These are phyloP conservation scores for Phaeoacremonium minimum DNA, from an alignment of 2,329 filamentous ascomycete genomes.

Conservation along the genomic window DNA sequence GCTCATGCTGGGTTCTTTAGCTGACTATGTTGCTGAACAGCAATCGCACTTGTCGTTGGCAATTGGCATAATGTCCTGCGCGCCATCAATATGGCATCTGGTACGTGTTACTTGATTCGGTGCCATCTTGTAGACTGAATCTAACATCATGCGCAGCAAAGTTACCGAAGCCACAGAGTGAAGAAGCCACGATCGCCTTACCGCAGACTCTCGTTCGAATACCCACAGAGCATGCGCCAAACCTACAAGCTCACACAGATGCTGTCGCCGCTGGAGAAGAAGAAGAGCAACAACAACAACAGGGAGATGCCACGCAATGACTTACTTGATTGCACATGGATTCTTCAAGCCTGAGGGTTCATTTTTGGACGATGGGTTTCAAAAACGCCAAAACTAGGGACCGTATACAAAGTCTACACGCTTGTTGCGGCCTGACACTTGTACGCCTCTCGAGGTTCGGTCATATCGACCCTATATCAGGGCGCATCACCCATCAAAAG, in stretches of 20 bases:
- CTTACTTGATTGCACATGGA: too few relatives aligned
- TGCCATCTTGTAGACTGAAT: conserved; percentile 3
- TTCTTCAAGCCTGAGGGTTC: too few relatives aligned
- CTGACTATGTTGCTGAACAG: conserved; percentile 37
- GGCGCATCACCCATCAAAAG: too few relatives aligned
- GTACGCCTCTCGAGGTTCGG: too few relatives aligned
- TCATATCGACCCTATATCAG: too few relatives aligned
- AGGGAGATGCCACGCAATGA: too few relatives aligned
- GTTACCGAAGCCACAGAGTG: conserved; percentile 56
- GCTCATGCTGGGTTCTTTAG: too few relatives aligned
- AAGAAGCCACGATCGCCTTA: conserved; percentile 45
- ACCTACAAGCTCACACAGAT: conserved; percentile 57
- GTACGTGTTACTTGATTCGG: conserved; percentile 40
- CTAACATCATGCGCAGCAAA: conserved; percentile 46
- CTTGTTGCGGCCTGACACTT: too few relatives aligned
- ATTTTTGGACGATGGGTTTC: too few relatives aligned
- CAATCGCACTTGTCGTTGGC: conserved; percentile 76
- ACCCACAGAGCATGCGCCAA: conserved; percentile 71
- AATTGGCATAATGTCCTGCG: conserved; percentile 87
- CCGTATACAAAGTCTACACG: too few relatives aligned
- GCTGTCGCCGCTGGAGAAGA: conserved; percentile 41
- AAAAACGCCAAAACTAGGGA: too few relatives aligned
- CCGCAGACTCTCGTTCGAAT: conserved; percentile 83
- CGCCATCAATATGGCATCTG: conserved; percentile 81
- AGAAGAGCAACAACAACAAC: too few relatives aligned